Evolutionary conservation across 768 basidiomycete genomes (phyloP), one percentile per base, ranked within the genome.

Genomic region (Psilocybe cyanescens): DNA sequence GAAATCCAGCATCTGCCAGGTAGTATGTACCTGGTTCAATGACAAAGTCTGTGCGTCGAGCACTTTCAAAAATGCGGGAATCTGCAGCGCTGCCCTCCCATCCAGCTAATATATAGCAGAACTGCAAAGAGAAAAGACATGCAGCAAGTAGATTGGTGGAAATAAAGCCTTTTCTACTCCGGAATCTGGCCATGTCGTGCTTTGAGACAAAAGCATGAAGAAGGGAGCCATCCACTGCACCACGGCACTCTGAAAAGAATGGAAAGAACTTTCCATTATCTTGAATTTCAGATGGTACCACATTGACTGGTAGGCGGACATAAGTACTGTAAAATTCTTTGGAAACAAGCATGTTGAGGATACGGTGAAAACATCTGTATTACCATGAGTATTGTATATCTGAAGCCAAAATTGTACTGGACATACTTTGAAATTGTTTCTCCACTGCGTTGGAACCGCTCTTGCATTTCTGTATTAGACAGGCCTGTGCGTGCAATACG

Each of bases 1-100:
- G 63, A 68, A 76, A 78, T 4, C 77, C 75, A 14, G 75, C 76
- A 74, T 76, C 75, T 5, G 69, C 74, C n/a, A 80, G 69, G 45
- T 72, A 75, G 41, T 76, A 80, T 31, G 68, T 68, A 0, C 74
- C 73, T 0, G 59, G 35, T 3, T 72, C 71, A 30, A 79, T 65
- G 0, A 11, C 8, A 8, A 81, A 63, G 50, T 74, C 71, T 4
- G 24, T 11, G 0, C 29, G 3, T 0, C 65, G 61, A 3, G 75
- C 74, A 56, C 59, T 30, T 11, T 67, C 55, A 66, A 67, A 77
- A 1, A 76, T 61, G 1, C 62, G 30, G 17, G 67, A 63, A 68
- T 79, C 76, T 16, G 74, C 66, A 4, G 71, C 70, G 56, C 71
- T 72, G 0, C 76, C 76, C 45, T 79, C 77, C 75, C 76, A 78